Conservation (phyloP, 768 basidiomycete genomes). For the Russula abietina region DNA sequence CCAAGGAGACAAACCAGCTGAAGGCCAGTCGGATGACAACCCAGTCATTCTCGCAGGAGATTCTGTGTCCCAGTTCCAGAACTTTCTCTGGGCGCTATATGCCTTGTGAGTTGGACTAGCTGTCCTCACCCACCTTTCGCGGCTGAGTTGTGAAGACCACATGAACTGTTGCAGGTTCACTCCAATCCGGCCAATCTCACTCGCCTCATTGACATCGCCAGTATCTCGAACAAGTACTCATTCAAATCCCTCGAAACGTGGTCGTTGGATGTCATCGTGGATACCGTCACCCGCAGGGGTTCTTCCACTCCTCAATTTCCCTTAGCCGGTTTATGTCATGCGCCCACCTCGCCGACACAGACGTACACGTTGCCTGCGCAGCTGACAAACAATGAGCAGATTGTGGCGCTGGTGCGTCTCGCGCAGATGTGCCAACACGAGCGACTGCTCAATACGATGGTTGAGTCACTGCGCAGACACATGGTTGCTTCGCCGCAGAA, state of each 20-base stretch:
- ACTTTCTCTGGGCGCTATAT: constrained; percentile 74
- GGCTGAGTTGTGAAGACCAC: constrained; percentile 42
- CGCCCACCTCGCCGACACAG: constrained; percentile 30
- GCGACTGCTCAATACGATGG: constrained; percentile 53
- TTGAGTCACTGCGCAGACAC: constrained; percentile 50
- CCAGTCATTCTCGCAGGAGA: constrained; percentile 63
- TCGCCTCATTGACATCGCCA: constrained; percentile 55
- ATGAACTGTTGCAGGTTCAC: constrained; percentile 48
- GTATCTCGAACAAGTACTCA: constrained; percentile 64
- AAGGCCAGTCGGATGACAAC: constrained; percentile 59
- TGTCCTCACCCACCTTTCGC: neutral
- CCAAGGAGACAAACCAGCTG: constrained; percentile 43
- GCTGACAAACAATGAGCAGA: constrained; percentile 24
- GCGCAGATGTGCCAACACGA: constrained; percentile 64
- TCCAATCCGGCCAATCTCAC: constrained; percentile 46
- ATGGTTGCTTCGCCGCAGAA: constrained; percentile 60
- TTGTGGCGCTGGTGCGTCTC: constrained; percentile 44
- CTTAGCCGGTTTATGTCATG: constrained; percentile 26
- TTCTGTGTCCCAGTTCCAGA: constrained; percentile 56
- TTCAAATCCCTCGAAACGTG: constrained; percentile 71
- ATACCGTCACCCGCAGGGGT: constrained; percentile 54
- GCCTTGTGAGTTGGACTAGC: constrained; percentile 47
- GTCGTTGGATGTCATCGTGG: constrained; percentile 68
- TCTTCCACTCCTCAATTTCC: constrained; percentile 45
- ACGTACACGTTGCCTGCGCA: constrained; percentile 13